Percentiles rank a stretch among this genome's conserved stretches.
phyloP scores from a whole-genome alignment of 495 filamentous ascomycete species.

The Pseudevernia furfuracea region DNA sequence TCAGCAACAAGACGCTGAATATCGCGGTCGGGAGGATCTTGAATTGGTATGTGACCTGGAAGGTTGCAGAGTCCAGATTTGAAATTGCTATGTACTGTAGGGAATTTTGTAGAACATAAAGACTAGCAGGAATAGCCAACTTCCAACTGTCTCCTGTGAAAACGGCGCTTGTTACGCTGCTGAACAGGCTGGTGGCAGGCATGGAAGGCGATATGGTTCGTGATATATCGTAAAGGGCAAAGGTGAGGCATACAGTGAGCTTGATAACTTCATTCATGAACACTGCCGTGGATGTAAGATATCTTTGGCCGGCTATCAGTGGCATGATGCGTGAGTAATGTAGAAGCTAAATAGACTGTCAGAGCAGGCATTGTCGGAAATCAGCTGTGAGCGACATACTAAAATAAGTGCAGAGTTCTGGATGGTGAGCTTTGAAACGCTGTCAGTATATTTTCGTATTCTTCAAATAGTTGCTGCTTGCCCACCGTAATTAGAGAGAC shows the following conservation, averaged over 20 bases:
- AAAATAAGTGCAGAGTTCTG: conserved; percentile 76
- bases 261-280: conserved; percentile 92
- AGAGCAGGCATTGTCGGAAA: background rate
- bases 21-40: conserved; percentile 87
- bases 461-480: background rate
- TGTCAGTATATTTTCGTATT: conserved; percentile 26
- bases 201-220: conserved; percentile 63
- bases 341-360: conserved; percentile 52
- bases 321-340: conserved; percentile 95
- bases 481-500: conserved; percentile 71
- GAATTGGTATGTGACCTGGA: conserved; percentile 86
- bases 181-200: conserved; percentile 70
- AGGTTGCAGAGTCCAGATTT: conserved; percentile 84
- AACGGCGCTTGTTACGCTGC: conserved; percentile 67
- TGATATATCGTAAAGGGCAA: conserved; percentile 81
- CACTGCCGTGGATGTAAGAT: conserved; percentile 88
- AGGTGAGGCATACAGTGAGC: conserved; percentile 72
- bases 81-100: conserved; percentile 87
- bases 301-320: conserved; percentile 68
- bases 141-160: conserved; percentile 97
- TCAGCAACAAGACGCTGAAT: conserved; percentile 74
- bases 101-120: conserved; percentile 87
- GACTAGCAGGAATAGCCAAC: conserved; percentile 75
- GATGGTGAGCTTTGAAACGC: conserved; percentile 54
- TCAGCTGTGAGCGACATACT: conserved; percentile 35